Conservation (phyloP, 208 protist genomes). For the Porcisia hertigi region DNA sequence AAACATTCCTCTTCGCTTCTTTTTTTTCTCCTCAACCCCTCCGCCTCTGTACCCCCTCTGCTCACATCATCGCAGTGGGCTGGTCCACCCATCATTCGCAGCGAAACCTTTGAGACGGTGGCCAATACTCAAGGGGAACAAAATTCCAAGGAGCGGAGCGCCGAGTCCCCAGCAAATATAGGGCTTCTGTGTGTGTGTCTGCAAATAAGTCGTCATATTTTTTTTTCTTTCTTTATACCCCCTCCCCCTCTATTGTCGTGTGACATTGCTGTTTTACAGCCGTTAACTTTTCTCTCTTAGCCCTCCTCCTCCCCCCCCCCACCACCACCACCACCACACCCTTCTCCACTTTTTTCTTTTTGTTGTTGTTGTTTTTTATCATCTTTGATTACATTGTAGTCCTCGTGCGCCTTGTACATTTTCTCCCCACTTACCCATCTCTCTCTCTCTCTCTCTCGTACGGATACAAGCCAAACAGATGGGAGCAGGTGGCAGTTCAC, state of each 20-base stretch:
- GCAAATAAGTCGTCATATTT: no score
- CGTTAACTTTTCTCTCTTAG: no score
- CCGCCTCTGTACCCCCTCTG: not conserved
- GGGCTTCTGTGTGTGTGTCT: not conserved
- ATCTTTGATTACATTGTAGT: no score
- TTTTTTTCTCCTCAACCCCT: not conserved
- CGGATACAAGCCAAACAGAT: constrained; percentile 14
- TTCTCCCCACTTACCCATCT: not conserved
- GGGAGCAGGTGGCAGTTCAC: constrained; percentile 47
- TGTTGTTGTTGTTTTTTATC: no score
- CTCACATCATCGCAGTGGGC: not conserved
- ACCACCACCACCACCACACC: no score
- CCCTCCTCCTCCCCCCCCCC: no score
- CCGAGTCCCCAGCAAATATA: not conserved
- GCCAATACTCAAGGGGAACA: not conserved
- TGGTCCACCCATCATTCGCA: not conserved
- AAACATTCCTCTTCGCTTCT: no score
- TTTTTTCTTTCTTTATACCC: no score
- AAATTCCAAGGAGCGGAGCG: not conserved
- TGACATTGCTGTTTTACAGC: no score
- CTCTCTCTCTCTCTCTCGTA: not conserved
- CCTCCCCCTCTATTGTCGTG: no score
- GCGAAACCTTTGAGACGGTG: not conserved
- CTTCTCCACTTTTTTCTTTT: no score
- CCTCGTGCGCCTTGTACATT: no score